Percentiles rank a stretch among this genome's conserved stretches.
Conservation (phyloP, 148 eudicot genomes). For the Chenopodium formosanum region DNA sequence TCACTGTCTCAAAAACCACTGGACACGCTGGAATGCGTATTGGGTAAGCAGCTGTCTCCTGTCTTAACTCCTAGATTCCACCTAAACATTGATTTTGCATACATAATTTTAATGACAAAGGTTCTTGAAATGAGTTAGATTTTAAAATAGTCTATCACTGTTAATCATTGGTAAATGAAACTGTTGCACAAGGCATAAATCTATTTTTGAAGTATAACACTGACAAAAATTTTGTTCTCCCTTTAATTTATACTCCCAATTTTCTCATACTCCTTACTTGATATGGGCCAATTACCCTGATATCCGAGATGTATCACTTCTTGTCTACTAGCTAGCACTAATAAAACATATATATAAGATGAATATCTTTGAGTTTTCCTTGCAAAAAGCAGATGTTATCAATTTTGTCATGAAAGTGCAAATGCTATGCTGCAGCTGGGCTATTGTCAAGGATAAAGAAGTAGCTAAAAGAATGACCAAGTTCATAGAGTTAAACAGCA, state of each 20-base stretch:
- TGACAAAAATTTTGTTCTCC: too few species aligned
- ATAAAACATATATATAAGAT: background rate
- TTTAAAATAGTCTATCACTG: background rate
- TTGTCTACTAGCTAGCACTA: background rate
- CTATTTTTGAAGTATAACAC: background rate
- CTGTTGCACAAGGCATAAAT: background rate
- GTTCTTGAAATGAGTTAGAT: background rate
- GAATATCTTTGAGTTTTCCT: background rate
- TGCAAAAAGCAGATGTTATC: background rate
- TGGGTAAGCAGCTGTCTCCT: constrained; percentile 50
- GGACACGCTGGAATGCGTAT: constrained; percentile 96
- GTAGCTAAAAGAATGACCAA: constrained; percentile 84
- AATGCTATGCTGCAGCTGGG: constrained; percentile 62
- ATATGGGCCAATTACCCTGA: background rate
- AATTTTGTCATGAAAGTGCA: background rate
- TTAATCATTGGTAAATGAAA: background rate
- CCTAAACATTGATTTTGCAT: background rate
- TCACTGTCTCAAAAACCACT: constrained; percentile 91
- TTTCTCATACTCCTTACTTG: background rate
- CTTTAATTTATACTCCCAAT: background rate
- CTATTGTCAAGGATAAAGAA: constrained; percentile 74
- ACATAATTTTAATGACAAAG: background rate
- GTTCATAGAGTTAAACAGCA: constrained; percentile 80
- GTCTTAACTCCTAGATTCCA: background rate
- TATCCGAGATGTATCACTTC: background rate